Evolutionary conservation across 108 stramenopile species (phyloP).

Genomic region (Nitzschia sp.): DNA sequence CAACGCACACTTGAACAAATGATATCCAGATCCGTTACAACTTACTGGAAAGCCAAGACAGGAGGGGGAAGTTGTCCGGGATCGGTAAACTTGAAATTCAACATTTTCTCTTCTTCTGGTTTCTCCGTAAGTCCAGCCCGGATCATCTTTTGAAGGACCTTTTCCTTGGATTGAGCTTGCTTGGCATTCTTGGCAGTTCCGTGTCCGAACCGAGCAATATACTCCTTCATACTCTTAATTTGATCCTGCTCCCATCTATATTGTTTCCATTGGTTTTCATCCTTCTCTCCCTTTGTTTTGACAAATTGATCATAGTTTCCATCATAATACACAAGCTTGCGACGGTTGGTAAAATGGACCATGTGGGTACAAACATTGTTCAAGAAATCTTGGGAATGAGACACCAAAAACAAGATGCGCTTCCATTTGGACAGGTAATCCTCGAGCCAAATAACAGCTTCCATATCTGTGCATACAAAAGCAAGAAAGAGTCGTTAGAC

Average conservation of each 20-base stretch:
- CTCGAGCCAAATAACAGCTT: conserved; percentile 96
- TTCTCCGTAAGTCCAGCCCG: conserved; percentile 92
- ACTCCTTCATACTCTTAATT: conserved; percentile 97
- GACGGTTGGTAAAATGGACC: conserved; percentile 84
- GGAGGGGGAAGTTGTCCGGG: conserved; percentile 96
- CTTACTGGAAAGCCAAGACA: conserved; percentile 88
- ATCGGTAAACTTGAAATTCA: conserved; percentile 95
- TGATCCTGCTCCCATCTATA: conserved; percentile 98
- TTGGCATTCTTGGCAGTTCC: conserved; percentile 97
- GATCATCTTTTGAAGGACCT: conserved; percentile 93
- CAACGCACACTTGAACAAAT: background rate
- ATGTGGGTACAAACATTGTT: conserved; percentile 97
- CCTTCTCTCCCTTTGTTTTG: conserved; percentile 89
- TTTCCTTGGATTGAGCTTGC: conserved; percentile 93
- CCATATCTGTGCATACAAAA: conserved; percentile 75
- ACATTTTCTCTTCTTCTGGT: conserved; percentile 90
- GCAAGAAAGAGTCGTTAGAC: too few species aligned
- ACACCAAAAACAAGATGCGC: conserved; percentile 73
- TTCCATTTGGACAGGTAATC: conserved; percentile 92
- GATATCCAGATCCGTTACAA: background rate
- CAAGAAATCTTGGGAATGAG: conserved; percentile 92
- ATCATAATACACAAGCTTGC: conserved; percentile 87
- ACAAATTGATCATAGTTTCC: conserved; percentile 97
- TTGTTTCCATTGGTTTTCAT: conserved; percentile 94
- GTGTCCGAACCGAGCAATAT: conserved; percentile 97